These are phyloP conservation scores for Pyrrhoderma lamaoense DNA, from an alignment of 1,284 basidiomycete species.

Conservation along the genomic window DNA sequence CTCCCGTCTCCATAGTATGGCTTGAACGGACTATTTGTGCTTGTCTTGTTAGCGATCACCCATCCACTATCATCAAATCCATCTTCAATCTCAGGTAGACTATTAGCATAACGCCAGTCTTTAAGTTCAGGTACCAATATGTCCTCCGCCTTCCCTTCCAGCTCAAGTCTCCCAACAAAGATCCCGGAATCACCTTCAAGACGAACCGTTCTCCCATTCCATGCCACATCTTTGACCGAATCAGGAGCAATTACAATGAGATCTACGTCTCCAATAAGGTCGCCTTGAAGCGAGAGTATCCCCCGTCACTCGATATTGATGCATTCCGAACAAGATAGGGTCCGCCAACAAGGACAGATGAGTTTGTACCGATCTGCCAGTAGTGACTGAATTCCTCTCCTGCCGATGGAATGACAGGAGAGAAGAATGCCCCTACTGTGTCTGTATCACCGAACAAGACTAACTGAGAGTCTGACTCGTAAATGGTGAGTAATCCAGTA, in stretches of 20 bases:
- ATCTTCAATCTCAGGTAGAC: slow-evolving; percentile 56
- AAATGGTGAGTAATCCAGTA: slow-evolving; percentile 51
- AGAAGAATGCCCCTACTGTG: slow-evolving; percentile 54
- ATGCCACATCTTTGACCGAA: slow-evolving; percentile 45
- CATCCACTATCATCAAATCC: slow-evolving; percentile 56
- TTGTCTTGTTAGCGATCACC: slow-evolving; percentile 58
- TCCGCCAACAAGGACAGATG: slow-evolving; percentile 47
- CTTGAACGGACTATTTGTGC: slow-evolving; percentile 61
- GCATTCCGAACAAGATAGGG: slow-evolving; percentile 51
- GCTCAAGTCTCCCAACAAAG: neutral
- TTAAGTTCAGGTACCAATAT: slow-evolving; percentile 26
- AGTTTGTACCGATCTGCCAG: slow-evolving; percentile 45
- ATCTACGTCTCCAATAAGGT: slow-evolving; percentile 37
- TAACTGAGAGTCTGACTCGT: slow-evolving; percentile 59
- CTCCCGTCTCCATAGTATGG: slow-evolving; percentile 66
- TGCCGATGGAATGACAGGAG: slow-evolving; percentile 35
- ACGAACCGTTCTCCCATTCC: slow-evolving; percentile 56
- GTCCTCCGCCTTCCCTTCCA: neutral
- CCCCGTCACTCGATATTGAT: slow-evolving; percentile 28
- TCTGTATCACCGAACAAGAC: slow-evolving; percentile 56
- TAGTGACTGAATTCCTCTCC: slow-evolving; percentile 28
- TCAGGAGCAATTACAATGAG: slow-evolving; percentile 47
- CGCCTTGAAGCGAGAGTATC: slow-evolving; percentile 38
- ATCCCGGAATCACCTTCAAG: slow-evolving; percentile 20
- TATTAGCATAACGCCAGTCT: slow-evolving; percentile 62